Percentiles rank a stretch among this genome's conserved stretches.
These are phyloP conservation scores for Plectosphaerella cucumerina DNA, from an alignment of 2,329 filamentous ascomycete genomes.

Conservation along the genomic window DNA sequence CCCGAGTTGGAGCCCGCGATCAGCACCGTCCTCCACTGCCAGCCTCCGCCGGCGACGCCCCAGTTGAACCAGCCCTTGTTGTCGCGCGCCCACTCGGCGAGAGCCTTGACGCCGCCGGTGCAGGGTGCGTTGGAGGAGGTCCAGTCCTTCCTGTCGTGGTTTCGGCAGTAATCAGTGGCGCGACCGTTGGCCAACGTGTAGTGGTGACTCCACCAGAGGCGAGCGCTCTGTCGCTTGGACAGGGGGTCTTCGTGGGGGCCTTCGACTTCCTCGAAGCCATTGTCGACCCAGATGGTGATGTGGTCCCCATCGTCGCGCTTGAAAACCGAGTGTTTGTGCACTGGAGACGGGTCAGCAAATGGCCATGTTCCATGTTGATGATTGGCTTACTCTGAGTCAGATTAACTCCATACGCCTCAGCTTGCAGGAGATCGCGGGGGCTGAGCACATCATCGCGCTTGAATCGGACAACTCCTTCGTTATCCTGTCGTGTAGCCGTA, in stretches of 20 bases:
- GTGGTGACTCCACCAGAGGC: not conserved
- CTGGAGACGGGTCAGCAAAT: not conserved
- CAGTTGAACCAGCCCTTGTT: not conserved
- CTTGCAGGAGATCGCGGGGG: not conserved
- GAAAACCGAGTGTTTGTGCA: not conserved
- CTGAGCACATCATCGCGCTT: not conserved
- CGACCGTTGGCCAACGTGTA: not conserved
- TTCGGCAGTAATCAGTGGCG: not conserved
- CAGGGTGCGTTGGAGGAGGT: not conserved
- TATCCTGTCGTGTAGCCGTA: not conserved
- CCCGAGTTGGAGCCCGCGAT: not conserved
- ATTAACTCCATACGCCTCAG: not conserved
- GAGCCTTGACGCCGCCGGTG: not conserved
- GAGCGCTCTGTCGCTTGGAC: not conserved
- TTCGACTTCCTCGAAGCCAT: not conserved
- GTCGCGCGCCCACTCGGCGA: not conserved
- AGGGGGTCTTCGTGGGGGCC: not conserved
- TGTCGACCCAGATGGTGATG: not conserved
- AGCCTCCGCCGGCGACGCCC: not conserved
- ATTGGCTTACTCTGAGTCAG: not conserved
- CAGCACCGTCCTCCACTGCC: not conserved
- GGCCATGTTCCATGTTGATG: not conserved
- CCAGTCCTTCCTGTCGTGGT: not conserved
- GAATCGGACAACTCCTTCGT: not conserved
- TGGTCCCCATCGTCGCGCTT: not conserved